Evolutionary conservation across 2,329 filamentous ascomycete species (phyloP).

Genomic region (Byssoonygena ceratinophila): DNA sequence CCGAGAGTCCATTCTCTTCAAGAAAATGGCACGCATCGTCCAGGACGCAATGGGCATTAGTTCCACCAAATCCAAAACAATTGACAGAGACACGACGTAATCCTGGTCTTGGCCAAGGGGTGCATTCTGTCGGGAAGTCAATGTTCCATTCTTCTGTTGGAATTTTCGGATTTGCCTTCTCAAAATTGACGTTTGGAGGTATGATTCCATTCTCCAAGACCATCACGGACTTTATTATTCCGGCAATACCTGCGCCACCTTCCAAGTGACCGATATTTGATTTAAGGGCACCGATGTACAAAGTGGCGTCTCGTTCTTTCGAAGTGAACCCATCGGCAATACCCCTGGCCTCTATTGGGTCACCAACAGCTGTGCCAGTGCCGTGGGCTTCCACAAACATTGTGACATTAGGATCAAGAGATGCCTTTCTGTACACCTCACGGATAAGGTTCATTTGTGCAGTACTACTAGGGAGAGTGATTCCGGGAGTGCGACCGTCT

Average conservation of each 20-base stretch:
- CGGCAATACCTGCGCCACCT: conserved; percentile 22
- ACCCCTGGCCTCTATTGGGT: conserved; percentile 20
- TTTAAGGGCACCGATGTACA: conserved; percentile 24
- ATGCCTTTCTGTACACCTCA: conserved; percentile 25
- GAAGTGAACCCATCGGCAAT: conserved; percentile 16
- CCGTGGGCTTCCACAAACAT: conserved; percentile 20
- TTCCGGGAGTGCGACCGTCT: conserved; percentile 20
- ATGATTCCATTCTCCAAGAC: conserved; percentile 38
- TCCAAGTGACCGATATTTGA: conserved; percentile 24
- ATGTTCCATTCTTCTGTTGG: conserved; percentile 12
- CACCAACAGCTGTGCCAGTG: conserved; percentile 29
- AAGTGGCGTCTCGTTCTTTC: conserved; percentile 6
- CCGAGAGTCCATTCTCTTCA: conserved; percentile 4
- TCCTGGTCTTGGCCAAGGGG: conserved; percentile 18
- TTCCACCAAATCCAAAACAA: conserved; percentile 31
- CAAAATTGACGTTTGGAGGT: conserved; percentile 28
- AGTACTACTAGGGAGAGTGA: conserved; percentile 19
- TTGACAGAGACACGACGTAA: conserved; percentile 23
- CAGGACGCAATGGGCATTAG: conserved; percentile 28
- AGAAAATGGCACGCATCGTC: conserved; percentile 21
- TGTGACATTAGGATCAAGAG: conserved; percentile 16
- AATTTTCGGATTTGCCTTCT: conserved; percentile 23
- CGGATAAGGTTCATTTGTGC: conserved; percentile 21
- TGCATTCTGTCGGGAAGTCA: conserved; percentile 16
- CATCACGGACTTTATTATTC: conserved; percentile 24